A percentile compares a stretch with the other conserved stretches of the same genome.
These are phyloP conservation scores for Aspergillus floridensis DNA, from an alignment of 2,329 filamentous ascomycete genomes.

Conservation along the genomic window DNA sequence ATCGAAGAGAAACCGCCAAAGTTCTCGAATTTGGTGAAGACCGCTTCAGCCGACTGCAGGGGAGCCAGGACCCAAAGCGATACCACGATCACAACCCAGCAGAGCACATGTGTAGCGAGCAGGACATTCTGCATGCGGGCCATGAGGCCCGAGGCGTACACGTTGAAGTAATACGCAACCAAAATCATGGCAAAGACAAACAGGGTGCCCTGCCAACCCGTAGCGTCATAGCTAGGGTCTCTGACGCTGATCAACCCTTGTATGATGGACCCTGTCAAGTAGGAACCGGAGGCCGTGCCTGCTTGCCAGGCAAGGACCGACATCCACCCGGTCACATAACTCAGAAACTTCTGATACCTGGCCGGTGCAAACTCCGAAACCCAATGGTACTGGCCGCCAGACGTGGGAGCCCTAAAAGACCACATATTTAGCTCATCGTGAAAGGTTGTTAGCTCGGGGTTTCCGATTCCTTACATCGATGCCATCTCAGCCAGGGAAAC, in stretches of 20 bases:
- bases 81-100: constrained; percentile 34
- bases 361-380: constrained; percentile 54
- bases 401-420: constrained; percentile 49
- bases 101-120: constrained; percentile 40
- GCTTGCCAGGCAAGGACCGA: constrained; percentile 52
- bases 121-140: constrained; percentile 40
- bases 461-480: constrained; percentile 28
- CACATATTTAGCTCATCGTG: not conserved
- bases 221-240: constrained; percentile 40
- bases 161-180: constrained; percentile 46
- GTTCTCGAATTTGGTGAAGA: constrained; percentile 41
- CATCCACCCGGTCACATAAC: constrained; percentile 56
- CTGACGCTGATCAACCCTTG: constrained; percentile 47
- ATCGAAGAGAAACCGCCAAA: constrained; percentile 39
- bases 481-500: constrained; percentile 62
- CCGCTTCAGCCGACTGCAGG: constrained; percentile 24
- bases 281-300: constrained; percentile 48
- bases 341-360: constrained; percentile 52
- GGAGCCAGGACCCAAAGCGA: constrained; percentile 35
- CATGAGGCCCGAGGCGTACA: constrained; percentile 31
- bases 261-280: constrained; percentile 49
- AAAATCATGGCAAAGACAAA: constrained; percentile 48
- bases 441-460: not conserved
- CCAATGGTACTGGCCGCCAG: constrained; percentile 60
- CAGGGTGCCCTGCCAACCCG: constrained; percentile 51